Percentiles rank a stretch among this genome's conserved stretches.
phyloP scores from a whole-genome alignment of 83 land plant genomes.

The Picea abies region DNA sequence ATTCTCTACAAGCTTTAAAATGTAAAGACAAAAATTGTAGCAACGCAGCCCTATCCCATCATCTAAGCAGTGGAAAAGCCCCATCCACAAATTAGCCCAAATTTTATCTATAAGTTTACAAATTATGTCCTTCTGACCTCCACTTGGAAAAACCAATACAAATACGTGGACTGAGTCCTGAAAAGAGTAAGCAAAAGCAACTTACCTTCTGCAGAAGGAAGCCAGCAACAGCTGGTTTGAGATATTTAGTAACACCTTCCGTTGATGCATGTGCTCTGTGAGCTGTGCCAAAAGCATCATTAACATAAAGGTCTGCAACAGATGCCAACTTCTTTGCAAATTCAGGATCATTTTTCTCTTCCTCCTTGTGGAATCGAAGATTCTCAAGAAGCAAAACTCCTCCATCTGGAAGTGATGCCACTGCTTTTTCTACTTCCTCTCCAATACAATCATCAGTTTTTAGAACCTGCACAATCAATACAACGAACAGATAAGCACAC shows the following conservation, averaged over 20 bases:
- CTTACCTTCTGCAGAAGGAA: conserved; percentile 72
- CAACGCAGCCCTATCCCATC: too few species aligned
- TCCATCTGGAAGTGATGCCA: conserved; percentile 38
- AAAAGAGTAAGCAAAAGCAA: neutral
- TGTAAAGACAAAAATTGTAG: too few species aligned
- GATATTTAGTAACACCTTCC: conserved; percentile 54
- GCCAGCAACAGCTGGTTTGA: conserved; percentile 52
- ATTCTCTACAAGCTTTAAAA: neutral
- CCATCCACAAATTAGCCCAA: too few species aligned
- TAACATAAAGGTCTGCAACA: conserved; percentile 56
- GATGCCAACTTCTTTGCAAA: conserved; percentile 59
- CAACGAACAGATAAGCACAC: neutral
- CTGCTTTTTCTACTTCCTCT: conserved; percentile 37
- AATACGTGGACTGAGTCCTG: neutral
- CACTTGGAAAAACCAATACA: neutral
- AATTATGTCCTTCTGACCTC: neutral
- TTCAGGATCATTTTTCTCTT: conserved; percentile 64
- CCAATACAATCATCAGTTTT: conserved; percentile 66
- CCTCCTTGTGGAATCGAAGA: conserved; percentile 66
- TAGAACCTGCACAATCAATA: conserved; percentile 45
- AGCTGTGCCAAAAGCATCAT: conserved; percentile 73
- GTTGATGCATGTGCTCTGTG: conserved; percentile 72
- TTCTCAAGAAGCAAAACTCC: conserved; percentile 64
- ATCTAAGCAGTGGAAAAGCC: too few species aligned
- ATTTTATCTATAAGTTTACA: neutral